A percentile compares a stretch with the other conserved stretches of the same genome.
phyloP scores from a whole-genome alignment of 345 rosid species.

The Euphorbia pulcherrima region DNA sequence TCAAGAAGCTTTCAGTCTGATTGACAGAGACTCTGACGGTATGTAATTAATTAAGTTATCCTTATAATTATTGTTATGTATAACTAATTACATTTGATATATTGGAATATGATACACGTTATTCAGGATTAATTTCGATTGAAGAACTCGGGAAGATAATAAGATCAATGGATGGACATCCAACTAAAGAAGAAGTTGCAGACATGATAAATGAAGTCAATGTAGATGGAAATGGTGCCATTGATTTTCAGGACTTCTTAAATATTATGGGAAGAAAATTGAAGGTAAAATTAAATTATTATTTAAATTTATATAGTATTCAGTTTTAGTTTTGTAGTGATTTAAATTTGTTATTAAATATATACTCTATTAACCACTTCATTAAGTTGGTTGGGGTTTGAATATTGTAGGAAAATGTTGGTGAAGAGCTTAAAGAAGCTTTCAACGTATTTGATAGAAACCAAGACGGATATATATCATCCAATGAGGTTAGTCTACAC shows the following conservation, averaged over 20 bases:
- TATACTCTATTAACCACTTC: too few relatives aligned
- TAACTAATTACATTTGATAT: background rate
- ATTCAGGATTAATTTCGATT: conserved; percentile 42
- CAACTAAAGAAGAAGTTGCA: conserved; percentile 44
- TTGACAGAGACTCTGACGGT: conserved; percentile 59
- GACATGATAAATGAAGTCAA: conserved; percentile 45
- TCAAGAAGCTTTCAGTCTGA: conserved; percentile 48
- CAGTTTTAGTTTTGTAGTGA: too few relatives aligned
- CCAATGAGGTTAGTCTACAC: conserved; percentile 38
- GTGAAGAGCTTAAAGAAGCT: conserved; percentile 58
- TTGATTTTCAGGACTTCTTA: conserved; percentile 45
- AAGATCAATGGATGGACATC: conserved; percentile 38
- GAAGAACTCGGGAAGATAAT: conserved; percentile 40
- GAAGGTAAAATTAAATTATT: conserved; percentile 25
- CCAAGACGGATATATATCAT: conserved; percentile 61
- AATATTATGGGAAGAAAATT: conserved; percentile 40
- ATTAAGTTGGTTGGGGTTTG: background rate
- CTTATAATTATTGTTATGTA: too few relatives aligned
- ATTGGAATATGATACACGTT: too few relatives aligned
- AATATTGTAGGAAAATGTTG: conserved; percentile 38
- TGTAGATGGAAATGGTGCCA: conserved; percentile 31
- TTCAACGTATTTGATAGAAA: conserved; percentile 62
- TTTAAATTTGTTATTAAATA: too few relatives aligned
- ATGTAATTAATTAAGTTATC: background rate
- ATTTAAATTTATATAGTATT: too few relatives aligned